Percentiles rank a stretch among this genome's conserved stretches.
phyloP scores from a whole-genome alignment of 2,329 filamentous ascomycete genomes.

The Furcasterigmium furcatum region DNA sequence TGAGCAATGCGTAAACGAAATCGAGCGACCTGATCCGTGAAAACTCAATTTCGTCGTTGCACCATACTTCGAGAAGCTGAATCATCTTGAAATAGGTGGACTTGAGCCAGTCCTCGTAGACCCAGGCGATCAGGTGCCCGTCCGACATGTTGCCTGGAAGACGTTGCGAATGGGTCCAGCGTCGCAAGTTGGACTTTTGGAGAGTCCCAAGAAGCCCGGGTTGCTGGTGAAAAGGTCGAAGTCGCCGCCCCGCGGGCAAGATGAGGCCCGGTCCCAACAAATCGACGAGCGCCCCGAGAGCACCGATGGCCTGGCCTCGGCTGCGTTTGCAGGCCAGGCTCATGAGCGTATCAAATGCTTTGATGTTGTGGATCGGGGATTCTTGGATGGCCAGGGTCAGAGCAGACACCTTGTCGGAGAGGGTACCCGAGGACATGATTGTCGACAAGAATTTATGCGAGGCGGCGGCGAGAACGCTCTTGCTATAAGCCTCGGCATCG shows the following conservation, averaged over 20 bases:
- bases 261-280: conserved; percentile 85
- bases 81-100: conserved; percentile 89
- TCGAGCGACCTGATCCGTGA: conserved; percentile 84
- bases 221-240: conserved; percentile 77
- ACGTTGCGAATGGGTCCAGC: conserved; percentile 66
- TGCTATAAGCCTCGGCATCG: conserved; percentile 73
- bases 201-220: conserved; percentile 71
- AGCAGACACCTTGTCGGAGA: conserved; percentile 95
- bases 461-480: conserved; percentile 73
- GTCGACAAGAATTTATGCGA: conserved; percentile 95
- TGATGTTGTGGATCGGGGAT: conserved; percentile 88
- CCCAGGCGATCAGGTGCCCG: conserved; percentile 80
- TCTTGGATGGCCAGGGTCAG: conserved; percentile 93
- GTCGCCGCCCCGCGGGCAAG: conserved; percentile 76
- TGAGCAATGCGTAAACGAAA: conserved; percentile 86
- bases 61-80: conserved; percentile 89
- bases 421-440: conserved; percentile 93
- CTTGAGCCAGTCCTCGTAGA: conserved; percentile 94
- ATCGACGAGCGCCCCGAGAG: conserved; percentile 92
- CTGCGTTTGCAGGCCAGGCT: conserved; percentile 87
- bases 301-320: conserved; percentile 86
- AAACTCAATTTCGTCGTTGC: conserved; percentile 92
- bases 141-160: conserved; percentile 73
- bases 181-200: conserved; percentile 51
- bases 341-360: conserved; percentile 82